These are phyloP conservation scores for Sambucus nigra DNA, from an alignment of 129 eudicot genomes.

Conservation along the genomic window DNA sequence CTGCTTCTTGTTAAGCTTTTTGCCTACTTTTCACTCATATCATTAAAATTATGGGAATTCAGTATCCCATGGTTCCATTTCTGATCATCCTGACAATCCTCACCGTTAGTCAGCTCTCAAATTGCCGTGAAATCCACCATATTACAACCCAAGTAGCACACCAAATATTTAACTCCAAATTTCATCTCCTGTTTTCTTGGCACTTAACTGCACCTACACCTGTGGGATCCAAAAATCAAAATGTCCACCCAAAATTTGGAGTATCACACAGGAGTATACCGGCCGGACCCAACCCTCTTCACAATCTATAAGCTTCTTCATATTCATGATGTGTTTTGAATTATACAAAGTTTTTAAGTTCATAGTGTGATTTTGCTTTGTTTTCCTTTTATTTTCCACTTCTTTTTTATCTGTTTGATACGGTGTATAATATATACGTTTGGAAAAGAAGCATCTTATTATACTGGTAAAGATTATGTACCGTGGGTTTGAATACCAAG, in stretches of 20 bases:
- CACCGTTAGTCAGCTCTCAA: conserved; percentile 24
- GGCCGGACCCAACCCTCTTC: conserved; percentile 88
- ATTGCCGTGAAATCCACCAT: conserved; percentile 23
- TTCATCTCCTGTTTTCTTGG: conserved; percentile 22
- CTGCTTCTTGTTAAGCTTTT: not conserved
- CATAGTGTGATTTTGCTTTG: conserved; percentile 20
- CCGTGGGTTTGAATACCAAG: too few species aligned
- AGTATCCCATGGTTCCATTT: conserved; percentile 13
- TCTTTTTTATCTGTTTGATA: too few species aligned
- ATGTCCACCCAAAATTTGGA: conserved; percentile 19
- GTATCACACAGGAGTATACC: conserved; percentile 50
- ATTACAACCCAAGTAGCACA: conserved; percentile 9
- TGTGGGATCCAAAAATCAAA: conserved; percentile 17
- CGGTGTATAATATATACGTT: too few species aligned
- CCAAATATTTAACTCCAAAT: conserved; percentile 12
- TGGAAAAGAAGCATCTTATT: too few species aligned
- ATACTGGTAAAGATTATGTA: too few species aligned
- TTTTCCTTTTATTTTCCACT: conserved; percentile 17
- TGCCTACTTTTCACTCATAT: conserved; percentile 13
- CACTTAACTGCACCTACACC: conserved; percentile 32
- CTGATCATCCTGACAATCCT: conserved; percentile 31
- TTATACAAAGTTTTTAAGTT: conserved; percentile 31
- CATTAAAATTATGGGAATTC: conserved; percentile 28
- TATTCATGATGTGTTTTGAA: conserved; percentile 13
- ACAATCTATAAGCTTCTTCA: conserved; percentile 45